These are phyloP conservation scores for Tardiomyces digboiensis DNA, from an alignment of 1,139 yeast species.

Conservation along the genomic window DNA sequence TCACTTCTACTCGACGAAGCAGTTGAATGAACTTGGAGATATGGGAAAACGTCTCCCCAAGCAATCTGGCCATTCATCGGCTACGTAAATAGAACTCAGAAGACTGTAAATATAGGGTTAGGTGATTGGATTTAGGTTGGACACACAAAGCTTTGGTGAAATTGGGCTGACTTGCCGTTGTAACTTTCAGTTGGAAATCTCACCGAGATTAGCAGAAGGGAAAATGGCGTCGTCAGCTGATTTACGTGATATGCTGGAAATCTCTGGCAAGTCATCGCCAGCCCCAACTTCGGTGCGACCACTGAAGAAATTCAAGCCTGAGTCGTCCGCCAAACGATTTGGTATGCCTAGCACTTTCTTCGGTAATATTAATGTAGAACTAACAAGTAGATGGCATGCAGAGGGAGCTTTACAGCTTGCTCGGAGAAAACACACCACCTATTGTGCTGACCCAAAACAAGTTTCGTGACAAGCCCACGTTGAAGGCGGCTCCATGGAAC, in stretches of 20 bases:
- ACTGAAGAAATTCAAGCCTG: background rate
- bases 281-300: background rate
- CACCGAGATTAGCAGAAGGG: background rate
- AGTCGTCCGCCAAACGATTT: background rate
- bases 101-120: too few relatives aligned
- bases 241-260: background rate
- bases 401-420: conserved; percentile 74
- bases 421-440: conserved; percentile 94
- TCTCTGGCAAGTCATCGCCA: background rate
- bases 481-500: conserved; percentile 76
- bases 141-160: too few relatives aligned
- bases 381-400: conserved; percentile 68
- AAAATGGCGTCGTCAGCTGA: background rate
- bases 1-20: conserved; percentile 35
- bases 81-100: too few relatives aligned
- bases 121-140: too few relatives aligned
- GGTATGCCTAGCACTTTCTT: background rate
- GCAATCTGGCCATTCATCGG: background rate
- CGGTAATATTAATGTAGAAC: background rate
- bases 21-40: background rate
- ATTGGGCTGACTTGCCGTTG: too few relatives aligned
- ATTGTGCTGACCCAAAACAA: conserved; percentile 44
- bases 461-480: conserved; percentile 57
- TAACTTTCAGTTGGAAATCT: too few relatives aligned
- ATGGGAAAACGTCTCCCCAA: background rate